Base-by-base conservation (phyloP, 139 green algal species). In the Microglena sp. region DNA sequence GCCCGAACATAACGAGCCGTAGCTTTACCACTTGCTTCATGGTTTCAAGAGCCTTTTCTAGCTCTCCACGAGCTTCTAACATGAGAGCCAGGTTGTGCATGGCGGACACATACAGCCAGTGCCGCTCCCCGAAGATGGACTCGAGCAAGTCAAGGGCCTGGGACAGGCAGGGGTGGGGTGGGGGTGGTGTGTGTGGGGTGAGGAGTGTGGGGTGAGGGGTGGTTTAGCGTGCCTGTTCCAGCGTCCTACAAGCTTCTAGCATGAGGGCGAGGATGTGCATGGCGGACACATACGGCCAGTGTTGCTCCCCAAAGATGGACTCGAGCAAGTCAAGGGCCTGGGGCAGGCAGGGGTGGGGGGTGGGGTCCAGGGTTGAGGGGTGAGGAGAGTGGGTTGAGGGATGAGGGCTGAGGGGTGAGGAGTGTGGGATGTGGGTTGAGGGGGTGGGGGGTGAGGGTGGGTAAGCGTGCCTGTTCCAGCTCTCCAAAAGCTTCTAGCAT, bases 1-100 rank as follows among this genome's bases (percentile, higher is more conserved):
- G 32, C 7, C 73, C 73, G 57, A 84, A 81, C 73, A 84, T 73
- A 31, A 53, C 7, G 32, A 45, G 63, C 15, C 77, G 66, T 35
- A 81, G 57, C 54, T 64, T 64, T 27, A 32, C 6, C 29, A 64
- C 56, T 24, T 64, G 15, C 18, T 64, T 8, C 56, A 55, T 36
- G 2, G 22, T 66, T 6, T n/a, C 35, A 36, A 26, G 22, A 44
- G 32, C 70, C 50, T 62, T 27, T 35, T 69, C 18, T 35, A 70
- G 67, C 8, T 76, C 40, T 3, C 68, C 71, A 4, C 22, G 11
- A 5, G 70, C 72, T 44, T 86, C 72, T 50, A 18, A 69, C 30
- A 72, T 68, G 18, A 82, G 45, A 18, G 75, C 80, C 68, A 89
- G 73, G 71, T 83, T 88, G 64, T 73, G 69, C 70, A 86, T 67